Evolutionary conservation across 345 rosid species (phyloP), one percentile per base, ranked within the genome.

Genomic region (Mallotus nudiflorus): DNA sequence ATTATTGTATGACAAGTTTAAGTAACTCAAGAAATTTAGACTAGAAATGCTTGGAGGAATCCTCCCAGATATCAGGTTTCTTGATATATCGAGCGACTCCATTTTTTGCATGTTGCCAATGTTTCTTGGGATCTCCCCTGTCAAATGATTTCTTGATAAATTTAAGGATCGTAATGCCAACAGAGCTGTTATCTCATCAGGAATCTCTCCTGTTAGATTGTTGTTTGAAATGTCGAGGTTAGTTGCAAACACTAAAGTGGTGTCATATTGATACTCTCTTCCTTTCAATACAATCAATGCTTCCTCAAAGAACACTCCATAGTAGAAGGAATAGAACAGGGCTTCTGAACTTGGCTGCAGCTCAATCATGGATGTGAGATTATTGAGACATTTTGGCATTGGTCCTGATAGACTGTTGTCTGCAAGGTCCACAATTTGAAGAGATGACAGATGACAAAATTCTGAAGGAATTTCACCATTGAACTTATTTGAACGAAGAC

Each of bases 151-250:
- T 63, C 24, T 53, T 8, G 67, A 63, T 4, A 63, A 14, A 45
- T 63, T 63, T 39, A 63, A 45, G 6, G 5, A 22, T 19, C 52
- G 10, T 9, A 63, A 49, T 0, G 31, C 53, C 15, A 45, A 24
- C 8, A 63, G 67, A 63, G 37, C 22, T 11, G 67, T 63, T 44
- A 63, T 6, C 18, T 63, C 53, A 2, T 45, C 67, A 1, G 67
- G 53, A 44, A 45, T 45, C 11, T 63, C 35, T n/a, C 53, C 67
- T 63, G 67, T 44, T 15, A 45, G 27, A 2, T 42, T 63, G 53
- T 63, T 62, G 66, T 27, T 42, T 4, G 66, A 62, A 62, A 62
- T 5, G 51, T 62, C 67, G 35, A 63, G 27, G 51, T 24, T 63
- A 14, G 67, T 63, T 45, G 27, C 37, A 52, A 63, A 13, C n/a